phyloP scores from a whole-genome alignment of 768 basidiomycete species.

The Crepidotus variabilis region DNA sequence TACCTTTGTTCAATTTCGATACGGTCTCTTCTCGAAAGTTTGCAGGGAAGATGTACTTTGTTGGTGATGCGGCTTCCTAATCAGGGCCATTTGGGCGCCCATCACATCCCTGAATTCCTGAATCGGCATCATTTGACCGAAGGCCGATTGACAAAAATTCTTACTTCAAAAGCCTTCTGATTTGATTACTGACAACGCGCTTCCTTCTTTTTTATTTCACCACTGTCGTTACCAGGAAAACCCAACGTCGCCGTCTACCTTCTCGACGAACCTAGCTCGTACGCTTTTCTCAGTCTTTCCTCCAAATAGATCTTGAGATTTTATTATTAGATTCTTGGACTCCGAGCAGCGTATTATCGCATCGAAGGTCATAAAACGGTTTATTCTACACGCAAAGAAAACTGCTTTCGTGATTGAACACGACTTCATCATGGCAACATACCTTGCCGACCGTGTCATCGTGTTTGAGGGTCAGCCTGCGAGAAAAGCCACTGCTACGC shows the following conservation, averaged over 20 bases:
- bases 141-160: too few relatives aligned
- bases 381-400: conserved; percentile 95
- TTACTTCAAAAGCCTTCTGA: too few relatives aligned
- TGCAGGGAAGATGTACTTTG: background rate
- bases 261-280: conserved; percentile 91
- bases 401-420: conserved; percentile 99
- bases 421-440: conserved; percentile 99
- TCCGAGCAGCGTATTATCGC: conserved; percentile 99
- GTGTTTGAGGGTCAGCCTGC: conserved; percentile 90
- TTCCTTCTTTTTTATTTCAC: conserved; percentile 4
- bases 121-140: too few relatives aligned
- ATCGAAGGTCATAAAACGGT: conserved; percentile 97
- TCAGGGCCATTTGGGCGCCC: too few relatives aligned
- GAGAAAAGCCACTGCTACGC: conserved; percentile 82
- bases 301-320: background rate
- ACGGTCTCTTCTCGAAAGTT: background rate
- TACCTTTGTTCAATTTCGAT: background rate
- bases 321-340: conserved; percentile 73
- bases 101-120: too few relatives aligned
- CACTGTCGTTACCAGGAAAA: conserved; percentile 42
- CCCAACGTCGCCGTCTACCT: conserved; percentile 86
- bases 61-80: too few relatives aligned
- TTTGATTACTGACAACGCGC: too few relatives aligned
- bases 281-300: conserved; percentile 17
- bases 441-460: conserved; percentile 96